Percentiles rank a stretch among this genome's conserved stretches.
These are phyloP conservation scores for Calvatia gigantea DNA, from an alignment of 768 basidiomycete species.

Conservation along the genomic window DNA sequence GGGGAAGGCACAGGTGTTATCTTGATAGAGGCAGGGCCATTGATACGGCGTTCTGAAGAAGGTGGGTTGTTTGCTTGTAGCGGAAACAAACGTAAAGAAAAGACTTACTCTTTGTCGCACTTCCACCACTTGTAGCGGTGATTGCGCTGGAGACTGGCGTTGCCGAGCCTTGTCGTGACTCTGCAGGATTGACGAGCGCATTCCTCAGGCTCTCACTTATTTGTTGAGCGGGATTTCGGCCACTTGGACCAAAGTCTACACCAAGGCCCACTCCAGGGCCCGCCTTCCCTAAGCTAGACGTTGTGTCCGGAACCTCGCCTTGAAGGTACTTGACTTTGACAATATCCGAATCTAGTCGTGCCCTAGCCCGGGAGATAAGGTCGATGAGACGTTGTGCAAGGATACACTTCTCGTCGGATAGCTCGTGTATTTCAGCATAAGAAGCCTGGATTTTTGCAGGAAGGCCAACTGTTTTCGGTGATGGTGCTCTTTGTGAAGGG, in stretches of 20 bases:
- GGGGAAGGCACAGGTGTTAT: conserved; percentile 32
- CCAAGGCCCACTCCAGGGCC: conserved; percentile 4
- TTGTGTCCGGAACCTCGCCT: conserved; percentile 38
- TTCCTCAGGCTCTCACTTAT: conserved; percentile 42
- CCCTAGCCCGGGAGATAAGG: conserved; percentile 42
- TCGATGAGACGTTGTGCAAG: conserved; percentile 48
- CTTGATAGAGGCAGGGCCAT: conserved; percentile 38
- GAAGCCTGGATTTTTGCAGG: conserved; percentile 42
- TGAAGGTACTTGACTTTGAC: conserved; percentile 42
- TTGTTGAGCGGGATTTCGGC: conserved; percentile 33
- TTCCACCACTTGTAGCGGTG: conserved; percentile 16
- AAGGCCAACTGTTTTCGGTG: conserved; percentile 32
- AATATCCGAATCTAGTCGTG: conserved; percentile 49
- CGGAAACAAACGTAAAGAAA: neutral
- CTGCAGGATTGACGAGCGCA: conserved; percentile 34
- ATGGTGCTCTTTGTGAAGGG: conserved; percentile 30
- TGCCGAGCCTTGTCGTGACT: conserved; percentile 14
- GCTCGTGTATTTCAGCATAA: conserved; percentile 41
- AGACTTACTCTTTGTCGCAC: conserved; percentile 38
- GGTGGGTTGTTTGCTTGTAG: neutral
- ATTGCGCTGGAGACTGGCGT: conserved; percentile 5
- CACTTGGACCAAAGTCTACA: conserved; percentile 22
- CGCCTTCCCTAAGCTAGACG: neutral
- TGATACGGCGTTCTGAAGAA: conserved; percentile 37
- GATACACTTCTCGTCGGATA: conserved; percentile 42